Evolutionary conservation across 73 alveolate genomes (phyloP).

Genomic region (Blepharisma japonicum): DNA sequence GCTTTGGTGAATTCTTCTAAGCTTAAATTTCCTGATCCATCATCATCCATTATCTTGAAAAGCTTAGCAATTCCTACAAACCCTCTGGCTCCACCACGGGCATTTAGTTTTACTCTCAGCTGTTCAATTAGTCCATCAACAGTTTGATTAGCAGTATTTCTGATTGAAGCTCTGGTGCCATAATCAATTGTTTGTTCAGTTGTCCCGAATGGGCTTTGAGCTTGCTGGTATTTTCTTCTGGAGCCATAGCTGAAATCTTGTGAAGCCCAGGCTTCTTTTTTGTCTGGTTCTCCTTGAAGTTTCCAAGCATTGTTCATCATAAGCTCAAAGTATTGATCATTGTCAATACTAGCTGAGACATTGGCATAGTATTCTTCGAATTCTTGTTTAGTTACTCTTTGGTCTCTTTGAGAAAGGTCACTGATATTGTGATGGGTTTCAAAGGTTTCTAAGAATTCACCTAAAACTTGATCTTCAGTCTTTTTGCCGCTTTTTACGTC

Average conservation of each 20-base stretch:
- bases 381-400: slow-evolving; percentile 43
- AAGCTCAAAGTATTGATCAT: neutral
- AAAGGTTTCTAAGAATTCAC: slow-evolving; percentile 5
- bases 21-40: neutral
- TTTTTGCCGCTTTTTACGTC: neutral
- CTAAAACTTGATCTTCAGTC: neutral
- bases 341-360: neutral
- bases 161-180: too few relatives aligned
- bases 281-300: neutral
- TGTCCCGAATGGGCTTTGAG: too few relatives aligned
- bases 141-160: too few relatives aligned
- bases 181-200: slow-evolving; percentile 17
- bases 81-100: too few relatives aligned
- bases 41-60: slow-evolving; percentile 35
- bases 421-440: slow-evolving; percentile 29
- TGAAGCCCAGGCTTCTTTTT: too few relatives aligned
- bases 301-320: neutral
- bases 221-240: too few relatives aligned
- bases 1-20: slow-evolving; percentile 31
- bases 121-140: too few relatives aligned
- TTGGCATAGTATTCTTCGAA: slow-evolving; percentile 51
- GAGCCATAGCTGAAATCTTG: too few relatives aligned
- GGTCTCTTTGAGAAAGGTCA: slow-evolving; percentile 26
- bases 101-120: too few relatives aligned
- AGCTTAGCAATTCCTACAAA: too few relatives aligned